Evolutionary conservation across 2,329 filamentous ascomycete species (phyloP), one percentile per base, ranked within the genome.

Genomic region (Hypoxylon sp.): DNA sequence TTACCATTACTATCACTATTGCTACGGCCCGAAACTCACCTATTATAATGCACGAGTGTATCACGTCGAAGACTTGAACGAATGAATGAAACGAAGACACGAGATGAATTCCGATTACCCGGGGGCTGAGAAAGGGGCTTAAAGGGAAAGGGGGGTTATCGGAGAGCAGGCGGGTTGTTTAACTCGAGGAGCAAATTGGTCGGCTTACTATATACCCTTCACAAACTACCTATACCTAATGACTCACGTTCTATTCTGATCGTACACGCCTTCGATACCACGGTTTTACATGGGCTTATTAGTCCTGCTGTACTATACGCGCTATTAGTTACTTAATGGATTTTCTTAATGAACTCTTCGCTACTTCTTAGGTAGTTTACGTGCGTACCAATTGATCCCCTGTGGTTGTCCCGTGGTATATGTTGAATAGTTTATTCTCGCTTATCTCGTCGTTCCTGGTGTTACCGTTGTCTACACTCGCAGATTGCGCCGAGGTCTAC

Each of bases 121-220:
- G n/a, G 54, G 44, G 46, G 46, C 17, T 13, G 31, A 27, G 3
- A 46, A 35, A 31, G 24, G 52, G 11, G 27, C 6, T 24, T 27
- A 27, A 27, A 27, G 24, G 24, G 24, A 27, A 3, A 42, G 24
- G 42, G 42, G 8, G 6, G 27, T 48, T 27, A 44, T 6, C 8
- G 48, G 24, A 6, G 19, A 2, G 11, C 2, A 32, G 35, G 6
- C 42, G 27, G n/a, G 11, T 11, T 1, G 4, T 39, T 29, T 1
- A 31, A 53, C 8, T 52, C 1, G 6, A 11, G 37, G 29, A 47
- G 39, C 11, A 15, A 11, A 19, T 46, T 31, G 17, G 50, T 57
- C 31, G 61, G 19, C 24, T 17, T 55, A 21, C 5, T 44, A 50
- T 62, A 68, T 68, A 65, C 65, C 65, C 65, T 61, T 61, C 61